phyloP scores from a whole-genome alignment of 73 alveolate genomes.

The Uronychia binucleata region DNA sequence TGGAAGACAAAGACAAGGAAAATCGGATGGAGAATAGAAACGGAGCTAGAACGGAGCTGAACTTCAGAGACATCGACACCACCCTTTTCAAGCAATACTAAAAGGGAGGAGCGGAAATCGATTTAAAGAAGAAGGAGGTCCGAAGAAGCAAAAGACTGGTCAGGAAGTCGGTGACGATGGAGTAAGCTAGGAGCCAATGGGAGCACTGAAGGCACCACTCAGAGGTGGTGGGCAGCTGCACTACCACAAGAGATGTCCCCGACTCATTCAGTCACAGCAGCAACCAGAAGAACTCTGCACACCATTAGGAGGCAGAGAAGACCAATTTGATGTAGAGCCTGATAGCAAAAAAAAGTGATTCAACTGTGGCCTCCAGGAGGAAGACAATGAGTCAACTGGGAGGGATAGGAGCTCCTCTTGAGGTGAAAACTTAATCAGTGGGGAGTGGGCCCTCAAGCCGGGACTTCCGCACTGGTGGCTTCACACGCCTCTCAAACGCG shows the following conservation, averaged over 20 bases:
- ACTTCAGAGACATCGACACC: neutral
- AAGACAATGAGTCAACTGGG: neutral
- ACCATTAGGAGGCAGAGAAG: too few relatives aligned
- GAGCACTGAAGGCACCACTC: neutral
- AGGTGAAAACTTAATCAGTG: neutral
- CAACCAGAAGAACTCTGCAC: too few relatives aligned
- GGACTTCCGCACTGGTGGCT: neutral
- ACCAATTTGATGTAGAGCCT: neutral
- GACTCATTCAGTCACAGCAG: too few relatives aligned
- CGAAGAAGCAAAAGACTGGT: too few relatives aligned
- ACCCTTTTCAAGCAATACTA: neutral
- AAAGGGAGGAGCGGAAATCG: neutral
- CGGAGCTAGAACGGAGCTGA: neutral
- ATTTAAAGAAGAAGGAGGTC: too few relatives aligned
- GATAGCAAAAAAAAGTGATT: neutral
- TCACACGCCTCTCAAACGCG: neutral
- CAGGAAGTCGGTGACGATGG: neutral
- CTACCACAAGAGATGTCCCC: too few relatives aligned
- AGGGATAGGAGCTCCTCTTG: neutral
- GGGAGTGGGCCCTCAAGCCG: neutral
- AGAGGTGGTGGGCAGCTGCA: neutral
- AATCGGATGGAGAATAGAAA: neutral
- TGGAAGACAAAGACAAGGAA: neutral
- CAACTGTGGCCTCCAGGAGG: neutral
- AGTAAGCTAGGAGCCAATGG: neutral